These are phyloP conservation scores for Podaxis sp. DNA, from an alignment of 768 basidiomycete species.

Conservation along the genomic window DNA sequence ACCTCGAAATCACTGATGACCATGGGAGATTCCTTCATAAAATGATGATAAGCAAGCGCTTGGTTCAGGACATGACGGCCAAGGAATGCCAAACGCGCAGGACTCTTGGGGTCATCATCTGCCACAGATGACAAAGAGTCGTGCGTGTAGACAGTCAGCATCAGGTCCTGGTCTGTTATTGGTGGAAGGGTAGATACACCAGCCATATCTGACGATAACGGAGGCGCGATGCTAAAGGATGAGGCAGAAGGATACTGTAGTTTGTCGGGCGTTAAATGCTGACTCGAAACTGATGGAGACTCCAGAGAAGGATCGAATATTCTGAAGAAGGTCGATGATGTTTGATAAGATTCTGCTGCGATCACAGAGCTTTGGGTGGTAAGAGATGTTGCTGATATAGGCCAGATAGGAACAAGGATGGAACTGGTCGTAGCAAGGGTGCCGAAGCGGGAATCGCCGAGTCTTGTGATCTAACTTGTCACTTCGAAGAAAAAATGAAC, in stretches of 20 bases:
- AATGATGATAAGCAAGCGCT: neutral
- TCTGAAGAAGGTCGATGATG: too few species aligned
- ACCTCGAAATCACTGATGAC: neutral
- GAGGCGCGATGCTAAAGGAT: neutral
- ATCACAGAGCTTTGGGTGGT: too few species aligned
- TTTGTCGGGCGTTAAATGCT: too few species aligned
- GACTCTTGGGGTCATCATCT: neutral
- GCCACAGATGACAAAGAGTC: conserved; percentile 22
- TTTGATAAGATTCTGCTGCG: too few species aligned
- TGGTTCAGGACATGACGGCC: neutral
- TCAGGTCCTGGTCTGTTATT: conserved; percentile 51
- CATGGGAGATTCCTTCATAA: neutral
- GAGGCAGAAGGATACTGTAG: neutral
- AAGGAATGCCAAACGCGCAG: neutral
- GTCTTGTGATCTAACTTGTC: too few species aligned
- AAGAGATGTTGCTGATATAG: too few species aligned
- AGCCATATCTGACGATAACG: conserved; percentile 23
- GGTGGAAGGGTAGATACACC: conserved; percentile 48
- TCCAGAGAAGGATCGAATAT: too few species aligned
- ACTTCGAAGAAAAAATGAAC: too few species aligned
- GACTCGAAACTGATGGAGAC: too few species aligned
- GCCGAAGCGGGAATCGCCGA: too few species aligned
- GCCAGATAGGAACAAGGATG: too few species aligned
- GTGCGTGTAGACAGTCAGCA: conserved; percentile 61
- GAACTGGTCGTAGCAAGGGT: too few species aligned